Percentiles rank a stretch among this genome's conserved stretches.
Evolutionary conservation across 163 green algal genomes (phyloP).

Genomic region (Volvox carteri): DNA sequence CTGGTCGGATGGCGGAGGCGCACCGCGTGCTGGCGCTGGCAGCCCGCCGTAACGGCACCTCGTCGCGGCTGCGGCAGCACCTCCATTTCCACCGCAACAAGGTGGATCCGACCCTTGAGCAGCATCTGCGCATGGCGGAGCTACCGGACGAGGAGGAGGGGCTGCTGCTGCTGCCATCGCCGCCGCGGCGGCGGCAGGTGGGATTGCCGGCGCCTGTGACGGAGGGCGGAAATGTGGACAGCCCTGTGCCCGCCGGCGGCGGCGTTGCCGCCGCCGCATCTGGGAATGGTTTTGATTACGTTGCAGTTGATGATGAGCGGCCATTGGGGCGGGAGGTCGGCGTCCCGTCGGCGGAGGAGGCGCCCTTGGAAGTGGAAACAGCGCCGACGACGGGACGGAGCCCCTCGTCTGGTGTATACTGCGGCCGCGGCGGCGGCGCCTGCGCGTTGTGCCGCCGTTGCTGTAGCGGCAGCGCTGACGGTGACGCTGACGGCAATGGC

Average conservation of each 20-base stretch:
- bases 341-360: neutral
- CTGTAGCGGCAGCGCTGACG: neutral
- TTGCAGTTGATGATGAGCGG: neutral
- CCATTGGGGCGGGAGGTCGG: neutral
- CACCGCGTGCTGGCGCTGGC: neutral
- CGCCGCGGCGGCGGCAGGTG: neutral
- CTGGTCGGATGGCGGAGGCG: neutral
- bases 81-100: neutral
- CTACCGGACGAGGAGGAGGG: neutral
- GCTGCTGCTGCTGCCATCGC: too few species aligned
- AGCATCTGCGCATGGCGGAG: neutral
- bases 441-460: neutral
- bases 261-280: too few species aligned
- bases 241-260: too few species aligned
- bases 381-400: too few species aligned
- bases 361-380: neutral
- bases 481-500: neutral
- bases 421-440: too few species aligned
- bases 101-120: neutral
- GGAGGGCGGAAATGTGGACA: too few species aligned
- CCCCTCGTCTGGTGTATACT: too few species aligned
- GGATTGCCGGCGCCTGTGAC: neutral
- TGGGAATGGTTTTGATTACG: too few species aligned
- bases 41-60: constrained; percentile 6
- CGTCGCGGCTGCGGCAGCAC: neutral